These are phyloP conservation scores for Buddleja alternifolia DNA, from an alignment of 257 asterid genomes.

Conservation along the genomic window DNA sequence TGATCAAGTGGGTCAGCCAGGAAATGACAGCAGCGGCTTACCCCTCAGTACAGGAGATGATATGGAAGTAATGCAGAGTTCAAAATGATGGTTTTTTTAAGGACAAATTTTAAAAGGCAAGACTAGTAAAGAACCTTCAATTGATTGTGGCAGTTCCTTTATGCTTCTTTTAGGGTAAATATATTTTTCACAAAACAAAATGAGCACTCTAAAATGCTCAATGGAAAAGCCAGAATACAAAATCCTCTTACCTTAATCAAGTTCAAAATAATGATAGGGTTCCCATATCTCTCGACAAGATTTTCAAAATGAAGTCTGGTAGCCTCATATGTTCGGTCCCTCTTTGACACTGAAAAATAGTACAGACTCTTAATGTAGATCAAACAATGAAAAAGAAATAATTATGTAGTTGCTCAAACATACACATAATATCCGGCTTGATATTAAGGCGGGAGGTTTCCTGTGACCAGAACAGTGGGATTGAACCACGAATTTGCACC, in stretches of 20 bases:
- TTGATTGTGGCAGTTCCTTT: slow-evolving; percentile 19
- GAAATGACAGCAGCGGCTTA: no score
- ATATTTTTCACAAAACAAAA: background rate
- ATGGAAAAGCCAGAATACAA: slow-evolving; percentile 18
- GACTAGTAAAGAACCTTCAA: background rate
- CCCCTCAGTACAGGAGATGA: no score
- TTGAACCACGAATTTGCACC: slow-evolving; percentile 97
- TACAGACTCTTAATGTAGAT: background rate
- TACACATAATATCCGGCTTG: slow-evolving; percentile 94
- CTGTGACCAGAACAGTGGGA: slow-evolving; percentile 98
- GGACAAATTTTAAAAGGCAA: slow-evolving; percentile 1
- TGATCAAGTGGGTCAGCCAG: background rate
- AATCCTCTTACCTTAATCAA: slow-evolving; percentile 77
- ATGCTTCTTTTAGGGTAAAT: background rate
- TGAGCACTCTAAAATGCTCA: slow-evolving; percentile 14
- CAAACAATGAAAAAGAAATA: background rate
- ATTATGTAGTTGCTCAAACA: slow-evolving; percentile 34
- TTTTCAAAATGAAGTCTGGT: slow-evolving; percentile 92
- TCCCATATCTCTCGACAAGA: slow-evolving; percentile 89
- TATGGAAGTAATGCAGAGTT: no score
- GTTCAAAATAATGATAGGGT: slow-evolving; percentile 88
- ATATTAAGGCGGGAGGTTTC: slow-evolving; percentile 90
- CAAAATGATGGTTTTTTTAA: background rate
- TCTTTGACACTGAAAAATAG: slow-evolving; percentile 77
- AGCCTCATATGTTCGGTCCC: slow-evolving; percentile 84